phyloP scores from a whole-genome alignment of 176 grass and related monocot species.

The Ensete glaucum region DNA sequence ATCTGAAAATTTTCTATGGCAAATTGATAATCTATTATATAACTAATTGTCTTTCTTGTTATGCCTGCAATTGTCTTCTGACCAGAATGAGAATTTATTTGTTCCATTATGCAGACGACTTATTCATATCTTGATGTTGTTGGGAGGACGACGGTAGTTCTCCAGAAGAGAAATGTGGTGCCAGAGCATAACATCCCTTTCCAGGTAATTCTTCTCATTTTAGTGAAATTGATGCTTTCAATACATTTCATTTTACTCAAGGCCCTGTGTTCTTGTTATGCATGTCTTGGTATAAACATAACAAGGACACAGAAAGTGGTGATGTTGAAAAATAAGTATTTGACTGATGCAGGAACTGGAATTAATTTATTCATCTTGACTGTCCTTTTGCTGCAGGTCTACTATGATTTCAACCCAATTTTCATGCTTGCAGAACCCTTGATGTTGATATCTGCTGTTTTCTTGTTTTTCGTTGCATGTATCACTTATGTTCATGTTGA shows the following conservation, averaged over 20 bases:
- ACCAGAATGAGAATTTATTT: slow-evolving; percentile 8
- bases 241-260: not conserved
- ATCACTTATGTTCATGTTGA: slow-evolving; percentile 60
- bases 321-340: not conserved
- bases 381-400: slow-evolving; percentile 44
- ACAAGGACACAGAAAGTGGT: not conserved
- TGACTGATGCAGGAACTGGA: not conserved
- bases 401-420: slow-evolving; percentile 56
- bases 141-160: slow-evolving; percentile 57
- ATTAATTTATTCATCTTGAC: not conserved
- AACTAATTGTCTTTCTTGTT: not conserved
- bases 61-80: not conserved
- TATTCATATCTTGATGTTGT: slow-evolving; percentile 70
- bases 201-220: slow-evolving; percentile 37
- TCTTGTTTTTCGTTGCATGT: slow-evolving; percentile 53
- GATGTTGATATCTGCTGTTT: slow-evolving; percentile 54
- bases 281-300: not conserved
- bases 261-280: not conserved
- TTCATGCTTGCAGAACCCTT: slow-evolving; percentile 59
- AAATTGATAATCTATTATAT: too few species aligned
- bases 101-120: slow-evolving; percentile 39
- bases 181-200: slow-evolving; percentile 60
- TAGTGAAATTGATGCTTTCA: not conserved
- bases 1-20: too few species aligned
- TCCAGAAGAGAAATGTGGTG: slow-evolving; percentile 63